These are phyloP conservation scores for Metschnikowia peoriensis DNA, from an alignment of 805 yeast species.

Conservation along the genomic window DNA sequence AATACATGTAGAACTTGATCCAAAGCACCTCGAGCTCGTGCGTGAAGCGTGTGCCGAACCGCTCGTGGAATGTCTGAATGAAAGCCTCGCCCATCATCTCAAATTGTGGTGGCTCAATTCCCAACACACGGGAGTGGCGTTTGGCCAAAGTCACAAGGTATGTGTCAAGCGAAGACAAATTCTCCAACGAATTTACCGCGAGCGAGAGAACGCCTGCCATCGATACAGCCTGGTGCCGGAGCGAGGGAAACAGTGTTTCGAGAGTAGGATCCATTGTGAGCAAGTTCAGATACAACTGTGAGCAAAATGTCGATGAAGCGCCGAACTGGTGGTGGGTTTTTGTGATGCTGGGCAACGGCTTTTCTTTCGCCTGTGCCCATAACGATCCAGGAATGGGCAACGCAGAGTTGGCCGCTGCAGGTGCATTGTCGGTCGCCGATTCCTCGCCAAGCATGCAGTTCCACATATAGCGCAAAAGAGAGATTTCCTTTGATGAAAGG, in stretches of 20 bases:
- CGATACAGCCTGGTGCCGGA: slow-evolving; percentile 74
- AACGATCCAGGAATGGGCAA: slow-evolving; percentile 17
- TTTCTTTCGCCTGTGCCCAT: slow-evolving; percentile 9
- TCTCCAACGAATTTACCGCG: slow-evolving; percentile 64
- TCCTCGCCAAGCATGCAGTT: slow-evolving; percentile 35
- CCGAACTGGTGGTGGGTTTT: slow-evolving; percentile 14
- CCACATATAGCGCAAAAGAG: slow-evolving; percentile 46
- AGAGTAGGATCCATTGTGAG: slow-evolving; percentile 58
- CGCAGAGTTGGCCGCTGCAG: not conserved
- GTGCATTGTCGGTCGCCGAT: slow-evolving; percentile 19
- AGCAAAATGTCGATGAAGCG: slow-evolving; percentile 60
- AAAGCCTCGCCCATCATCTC: slow-evolving; percentile 74
- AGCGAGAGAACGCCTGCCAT: slow-evolving; percentile 76
- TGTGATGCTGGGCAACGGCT: slow-evolving; percentile 14
- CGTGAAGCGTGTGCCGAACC: slow-evolving; percentile 55
- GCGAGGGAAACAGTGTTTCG: slow-evolving; percentile 67
- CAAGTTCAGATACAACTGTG: slow-evolving; percentile 72
- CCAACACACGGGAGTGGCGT: slow-evolving; percentile 71
- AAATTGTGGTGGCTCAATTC: slow-evolving; percentile 66
- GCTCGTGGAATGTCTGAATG: slow-evolving; percentile 62
- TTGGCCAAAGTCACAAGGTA: slow-evolving; percentile 65
- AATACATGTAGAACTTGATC: slow-evolving; percentile 65
- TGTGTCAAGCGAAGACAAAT: slow-evolving; percentile 54
- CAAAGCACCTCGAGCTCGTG: slow-evolving; percentile 65
- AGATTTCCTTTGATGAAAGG: slow-evolving; percentile 36